phyloP scores from a whole-genome alignment of 768 basidiomycete species.

The Austroboletus festivus region DNA sequence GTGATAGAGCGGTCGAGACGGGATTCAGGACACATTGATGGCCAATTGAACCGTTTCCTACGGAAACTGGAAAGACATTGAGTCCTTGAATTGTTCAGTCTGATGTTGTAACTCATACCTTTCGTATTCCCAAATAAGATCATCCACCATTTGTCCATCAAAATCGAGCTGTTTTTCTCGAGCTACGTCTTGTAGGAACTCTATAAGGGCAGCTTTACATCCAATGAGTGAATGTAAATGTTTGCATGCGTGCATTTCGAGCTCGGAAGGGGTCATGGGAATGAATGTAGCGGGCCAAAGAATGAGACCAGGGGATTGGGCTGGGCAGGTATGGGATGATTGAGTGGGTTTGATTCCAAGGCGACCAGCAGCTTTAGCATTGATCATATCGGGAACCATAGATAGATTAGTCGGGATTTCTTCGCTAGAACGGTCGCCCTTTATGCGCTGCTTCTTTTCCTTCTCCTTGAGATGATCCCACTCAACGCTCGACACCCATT shows the following conservation, averaged over 20 bases:
- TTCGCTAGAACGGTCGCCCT: slow-evolving; percentile 27
- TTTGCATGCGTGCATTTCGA: slow-evolving; percentile 77
- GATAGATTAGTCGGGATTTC: slow-evolving; percentile 22
- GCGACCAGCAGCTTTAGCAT: slow-evolving; percentile 37
- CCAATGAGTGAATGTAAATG: slow-evolving; percentile 62
- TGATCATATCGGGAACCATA: slow-evolving; percentile 28
- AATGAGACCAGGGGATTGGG: slow-evolving; percentile 63
- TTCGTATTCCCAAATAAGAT: slow-evolving; percentile 36
- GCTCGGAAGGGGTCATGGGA: slow-evolving; percentile 51
- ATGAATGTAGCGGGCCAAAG: slow-evolving; percentile 59
- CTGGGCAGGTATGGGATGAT: slow-evolving; percentile 23
- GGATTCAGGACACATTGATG: slow-evolving; percentile 41
- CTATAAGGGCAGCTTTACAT: slow-evolving; percentile 55
- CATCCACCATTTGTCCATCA: slow-evolving; percentile 22
- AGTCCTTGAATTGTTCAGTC: slow-evolving; percentile 6
- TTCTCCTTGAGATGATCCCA: slow-evolving; percentile 33
- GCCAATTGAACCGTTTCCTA: slow-evolving; percentile 68
- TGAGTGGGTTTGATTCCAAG: slow-evolving; percentile 32
- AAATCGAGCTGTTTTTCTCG: slow-evolving; percentile 19
- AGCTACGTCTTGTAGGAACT: slow-evolving; percentile 41
- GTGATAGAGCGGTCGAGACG: slow-evolving; percentile 24
- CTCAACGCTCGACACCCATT: slow-evolving; percentile 37
- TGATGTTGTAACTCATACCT: slow-evolving; percentile 22
- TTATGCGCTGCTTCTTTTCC: slow-evolving; percentile 13
- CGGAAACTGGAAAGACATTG: slow-evolving; percentile 50